A percentile compares a stretch with the other conserved stretches of the same genome.
Evolutionary conservation across 257 asterid genomes (phyloP).

Genomic region (Jaltomata sinuosa): DNA sequence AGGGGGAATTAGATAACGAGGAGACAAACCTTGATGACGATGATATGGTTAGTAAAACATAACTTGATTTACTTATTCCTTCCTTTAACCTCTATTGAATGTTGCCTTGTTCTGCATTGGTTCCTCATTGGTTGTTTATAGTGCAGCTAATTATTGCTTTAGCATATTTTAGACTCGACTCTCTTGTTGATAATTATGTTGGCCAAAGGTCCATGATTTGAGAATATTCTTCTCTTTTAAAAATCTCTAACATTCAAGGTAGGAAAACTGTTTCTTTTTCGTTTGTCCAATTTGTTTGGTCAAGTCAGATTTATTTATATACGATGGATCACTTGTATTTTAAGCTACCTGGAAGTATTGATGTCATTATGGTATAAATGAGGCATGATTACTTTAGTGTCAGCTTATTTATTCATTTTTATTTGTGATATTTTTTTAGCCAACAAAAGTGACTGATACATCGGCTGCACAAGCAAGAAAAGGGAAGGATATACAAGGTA

Average conservation of each 20-base stretch:
- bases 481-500: slow-evolving; percentile 80
- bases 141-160: not conserved
- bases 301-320: not conserved
- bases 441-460: slow-evolving; percentile 66
- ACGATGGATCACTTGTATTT: not conserved
- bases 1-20: slow-evolving; percentile 32
- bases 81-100: not conserved
- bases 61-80: not conserved
- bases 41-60: slow-evolving; percentile 43
- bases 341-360: not conserved
- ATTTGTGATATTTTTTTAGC: slow-evolving; percentile 17
- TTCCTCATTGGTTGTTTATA: not conserved
- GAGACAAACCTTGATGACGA: slow-evolving; percentile 46
- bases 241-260: not conserved
- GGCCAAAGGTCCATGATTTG: not conserved
- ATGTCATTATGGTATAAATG: not conserved
- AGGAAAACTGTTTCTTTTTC: not conserved
- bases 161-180: not conserved
- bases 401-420: no score
- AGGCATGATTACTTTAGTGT: not conserved
- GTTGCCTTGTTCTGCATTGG: not conserved
- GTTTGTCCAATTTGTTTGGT: not conserved
- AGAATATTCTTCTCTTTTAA: not conserved
- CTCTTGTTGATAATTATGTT: not conserved
- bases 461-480: slow-evolving; percentile 69